Base-by-base conservation (phyloP, 345 rosid species). In the Dovyalis caffra region DNA sequence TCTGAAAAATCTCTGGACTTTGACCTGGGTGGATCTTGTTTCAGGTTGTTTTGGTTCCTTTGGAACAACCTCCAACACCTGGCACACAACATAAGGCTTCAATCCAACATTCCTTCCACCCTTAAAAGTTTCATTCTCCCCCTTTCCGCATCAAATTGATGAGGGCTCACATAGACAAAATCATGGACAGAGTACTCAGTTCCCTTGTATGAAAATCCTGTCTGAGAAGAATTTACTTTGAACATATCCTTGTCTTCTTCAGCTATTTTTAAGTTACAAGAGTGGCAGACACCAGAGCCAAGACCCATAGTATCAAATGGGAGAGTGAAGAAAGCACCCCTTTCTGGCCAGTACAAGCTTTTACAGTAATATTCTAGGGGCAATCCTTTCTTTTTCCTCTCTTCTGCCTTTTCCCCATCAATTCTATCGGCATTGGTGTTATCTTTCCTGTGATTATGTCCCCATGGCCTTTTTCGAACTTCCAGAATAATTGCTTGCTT, bases 281-380 rank as follows among this genome's bases (percentile, higher is more conserved):
- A 66, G 34, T 66, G 56, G 65, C 83, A 80, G 62, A 33, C 14
- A 28, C 83, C 83, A 67, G 79, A 70, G 11, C 83, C 83, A 35
- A 75, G 79, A 47, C 76, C 83, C 63, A 80, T 28, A 26, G 32
- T 28, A 71, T 75, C 83, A 33, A 18, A 29, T 5, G 83, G 76
- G 28, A 80, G 73, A 61, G 73, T 33, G 40, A 80, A 60, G 75
- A 80, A 80, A 28, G 83, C 83, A 71, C 83, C 83, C 64, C 61
- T 80, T 63, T 75, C 83, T 11, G 83, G 83, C 70, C 83, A 75
- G 28, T 80, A 80, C 69, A 80, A 71, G 70, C 79, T 71, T 75
- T 66, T 80, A 62, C 83, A 80, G 78, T 75, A 80, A 66, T 80
- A 80, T 66, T 80, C 83, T 25, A 67, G 32, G 3, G 66, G 79